Base-by-base conservation (phyloP, 257 asterid genomes). In the Solanum virginianum region DNA sequence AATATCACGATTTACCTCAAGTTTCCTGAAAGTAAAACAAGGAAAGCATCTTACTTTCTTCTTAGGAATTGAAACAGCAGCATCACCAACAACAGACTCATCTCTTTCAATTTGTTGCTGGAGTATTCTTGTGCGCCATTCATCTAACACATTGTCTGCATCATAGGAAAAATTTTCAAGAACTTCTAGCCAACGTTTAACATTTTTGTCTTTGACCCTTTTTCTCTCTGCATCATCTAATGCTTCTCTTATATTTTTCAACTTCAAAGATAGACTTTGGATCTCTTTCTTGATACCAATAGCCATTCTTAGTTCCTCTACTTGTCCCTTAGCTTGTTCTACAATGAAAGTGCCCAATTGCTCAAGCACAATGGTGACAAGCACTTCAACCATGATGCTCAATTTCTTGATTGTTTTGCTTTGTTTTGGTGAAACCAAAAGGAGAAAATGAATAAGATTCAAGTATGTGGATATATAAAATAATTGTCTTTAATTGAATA, bases 221-320 rank as follows among this genome's bases (percentile, higher is more conserved):
- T 43, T 75, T 62, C 32, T 24, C 56, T 88, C 88, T n/a, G 88
- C 90, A 83, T 85, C 86, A 41, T 71, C 6, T 2, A 88, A 41
- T 43, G 75, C 83, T 1, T 18, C 53, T 7, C 81, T 85, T 8
- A 88, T 80, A 17, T 8, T 82, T 75, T 68, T 83, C 71, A 87
- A 39, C 70, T 81, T 83, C 6, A 14, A 1, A 20, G 82, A 26
- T 2, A 87, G 65, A 39, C 9, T 85, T 75, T 29, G 4, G 29
- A 81, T 83, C 53, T 88, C 85, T n/a, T 83, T 59, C 22, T 66
- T 80, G 43, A 87, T 63, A 39, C 83, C 72, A 72, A 74, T n/a
- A 13, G 86, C 60, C 57, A 80, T 24, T 14, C 68, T 65, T 1
- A 83, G 51, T 22, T 83, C 90, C 15, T 83, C 63, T 26, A 82